A percentile compares a stretch with the other conserved stretches of the same genome.
These are phyloP conservation scores for Garcia nutans DNA, from an alignment of 345 rosid species.

Conservation along the genomic window DNA sequence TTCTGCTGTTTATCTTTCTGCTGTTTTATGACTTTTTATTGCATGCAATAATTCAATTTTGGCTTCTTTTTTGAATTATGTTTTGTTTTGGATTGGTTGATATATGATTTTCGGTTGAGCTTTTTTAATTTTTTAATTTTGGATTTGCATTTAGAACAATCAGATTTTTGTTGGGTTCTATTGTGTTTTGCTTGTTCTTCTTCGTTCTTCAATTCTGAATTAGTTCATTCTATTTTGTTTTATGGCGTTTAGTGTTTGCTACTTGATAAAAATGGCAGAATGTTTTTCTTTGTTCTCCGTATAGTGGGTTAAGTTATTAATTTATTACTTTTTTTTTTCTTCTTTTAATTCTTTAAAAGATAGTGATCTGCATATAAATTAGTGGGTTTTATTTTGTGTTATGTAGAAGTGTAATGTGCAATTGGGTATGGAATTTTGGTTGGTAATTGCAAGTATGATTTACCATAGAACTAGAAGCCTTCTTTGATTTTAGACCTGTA, in stretches of 20 bases:
- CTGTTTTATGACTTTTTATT: constrained; percentile 2
- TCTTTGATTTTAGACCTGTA: not conserved
- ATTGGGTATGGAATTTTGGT: not conserved
- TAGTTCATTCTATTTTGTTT: not conserved
- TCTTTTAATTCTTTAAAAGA: not conserved
- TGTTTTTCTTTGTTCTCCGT: not conserved
- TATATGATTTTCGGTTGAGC: not conserved
- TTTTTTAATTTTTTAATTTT: not conserved
- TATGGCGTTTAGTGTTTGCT: constrained; percentile 17
- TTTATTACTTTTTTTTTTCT: not conserved
- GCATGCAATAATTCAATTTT: constrained; percentile 29
- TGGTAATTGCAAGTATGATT: not conserved
- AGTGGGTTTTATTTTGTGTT: not conserved
- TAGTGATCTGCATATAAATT: constrained; percentile 23
- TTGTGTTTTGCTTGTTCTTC: not conserved
- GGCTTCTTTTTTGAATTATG: not conserved
- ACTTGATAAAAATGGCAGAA: constrained; percentile 4
- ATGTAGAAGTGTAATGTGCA: not conserved
- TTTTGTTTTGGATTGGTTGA: not conserved
- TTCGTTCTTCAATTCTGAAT: not conserved
- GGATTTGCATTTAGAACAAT: not conserved
- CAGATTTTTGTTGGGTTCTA: not conserved
- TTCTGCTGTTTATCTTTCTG: not conserved
- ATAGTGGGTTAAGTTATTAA: not conserved
- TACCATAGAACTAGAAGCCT: not conserved